A percentile compares a stretch with the other conserved stretches of the same genome.
These are phyloP conservation scores for Penicillium odoratum DNA, from an alignment of 495 filamentous ascomycete species.

Conservation along the genomic window DNA sequence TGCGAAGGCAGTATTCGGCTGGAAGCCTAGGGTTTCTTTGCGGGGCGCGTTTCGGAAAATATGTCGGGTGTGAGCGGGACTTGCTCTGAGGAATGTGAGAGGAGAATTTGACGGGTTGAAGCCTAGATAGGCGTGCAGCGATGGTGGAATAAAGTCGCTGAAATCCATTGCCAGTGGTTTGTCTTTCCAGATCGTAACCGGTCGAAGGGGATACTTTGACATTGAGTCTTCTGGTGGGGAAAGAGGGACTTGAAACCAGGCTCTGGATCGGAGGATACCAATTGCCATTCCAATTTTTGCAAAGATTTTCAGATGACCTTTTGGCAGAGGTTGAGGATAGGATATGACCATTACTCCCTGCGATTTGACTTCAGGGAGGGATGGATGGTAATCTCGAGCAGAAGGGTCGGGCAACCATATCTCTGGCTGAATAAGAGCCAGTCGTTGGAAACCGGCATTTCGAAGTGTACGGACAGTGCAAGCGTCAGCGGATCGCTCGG, in stretches of 20 bases:
- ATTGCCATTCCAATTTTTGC: slow-evolving; percentile 20
- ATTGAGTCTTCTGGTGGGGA: slow-evolving; percentile 52
- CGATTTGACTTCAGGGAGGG: slow-evolving; percentile 35
- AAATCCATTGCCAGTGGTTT: slow-evolving; percentile 49
- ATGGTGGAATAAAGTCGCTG: slow-evolving; percentile 49
- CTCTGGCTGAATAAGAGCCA: slow-evolving; percentile 74
- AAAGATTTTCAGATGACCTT: slow-evolving; percentile 10
- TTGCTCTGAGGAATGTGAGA: slow-evolving; percentile 69
- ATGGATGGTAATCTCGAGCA: slow-evolving; percentile 42
- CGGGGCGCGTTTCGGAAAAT: slow-evolving; percentile 75
- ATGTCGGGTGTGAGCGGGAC: slow-evolving; percentile 58
- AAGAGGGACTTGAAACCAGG: slow-evolving; percentile 63
- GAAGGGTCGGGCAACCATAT: slow-evolving; percentile 75
- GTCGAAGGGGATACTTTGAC: slow-evolving; percentile 57
- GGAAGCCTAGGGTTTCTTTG: slow-evolving; percentile 68
- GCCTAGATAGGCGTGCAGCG: slow-evolving; percentile 56
- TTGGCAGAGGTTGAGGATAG: slow-evolving; percentile 31
- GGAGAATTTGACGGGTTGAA: slow-evolving; percentile 42
- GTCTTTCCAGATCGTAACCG: slow-evolving; percentile 82
- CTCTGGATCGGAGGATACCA: slow-evolving; percentile 24
- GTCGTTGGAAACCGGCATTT: slow-evolving; percentile 67
- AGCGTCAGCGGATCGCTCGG: slow-evolving; percentile 48
- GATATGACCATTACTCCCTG: slow-evolving; percentile 40
- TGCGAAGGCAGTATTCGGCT: slow-evolving; percentile 75
- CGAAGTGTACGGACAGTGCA: slow-evolving; percentile 77